Evolutionary conservation across 768 basidiomycete genomes (phyloP).

Genomic region (Crassisporium funariophilum): DNA sequence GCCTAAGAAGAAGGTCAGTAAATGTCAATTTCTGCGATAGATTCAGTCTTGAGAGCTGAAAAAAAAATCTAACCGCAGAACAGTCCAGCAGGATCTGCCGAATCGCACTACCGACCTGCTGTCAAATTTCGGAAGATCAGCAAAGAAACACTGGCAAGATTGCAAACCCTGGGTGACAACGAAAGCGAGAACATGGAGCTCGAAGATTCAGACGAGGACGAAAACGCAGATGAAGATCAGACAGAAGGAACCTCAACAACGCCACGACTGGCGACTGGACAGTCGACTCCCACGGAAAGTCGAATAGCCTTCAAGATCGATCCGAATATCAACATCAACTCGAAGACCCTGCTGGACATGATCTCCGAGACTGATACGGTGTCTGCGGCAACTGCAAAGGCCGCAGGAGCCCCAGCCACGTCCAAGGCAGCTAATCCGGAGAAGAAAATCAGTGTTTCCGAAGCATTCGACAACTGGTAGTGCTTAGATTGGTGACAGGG

Average conservation of each 20-base stretch:
- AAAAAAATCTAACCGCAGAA: slow-evolving; percentile 1
- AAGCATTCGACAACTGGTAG: background rate
- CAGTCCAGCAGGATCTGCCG: background rate
- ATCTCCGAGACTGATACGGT: slow-evolving; percentile 1
- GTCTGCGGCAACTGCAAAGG: background rate
- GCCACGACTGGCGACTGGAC: too few species aligned
- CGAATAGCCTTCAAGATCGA: background rate
- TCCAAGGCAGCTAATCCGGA: background rate
- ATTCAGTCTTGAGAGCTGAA: too few species aligned
- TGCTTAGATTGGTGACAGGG: too few species aligned
- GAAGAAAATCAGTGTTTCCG: background rate
- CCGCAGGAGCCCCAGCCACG: background rate
- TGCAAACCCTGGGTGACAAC: background rate
- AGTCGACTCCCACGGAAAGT: background rate
- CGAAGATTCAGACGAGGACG: background rate
- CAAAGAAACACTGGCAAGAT: background rate
- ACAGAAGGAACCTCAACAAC: background rate
- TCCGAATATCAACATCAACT: background rate
- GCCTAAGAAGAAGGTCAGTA: slow-evolving; percentile 11
- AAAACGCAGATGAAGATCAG: background rate
- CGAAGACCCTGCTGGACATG: slow-evolving; percentile 1
- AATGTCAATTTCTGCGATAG: too few species aligned
- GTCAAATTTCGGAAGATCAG: slow-evolving; percentile 15
- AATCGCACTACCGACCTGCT: slow-evolving; percentile 11
- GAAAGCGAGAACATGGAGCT: background rate